These are phyloP conservation scores for Solanum ossicruentum DNA, from an alignment of 257 asterid genomes.

Conservation along the genomic window DNA sequence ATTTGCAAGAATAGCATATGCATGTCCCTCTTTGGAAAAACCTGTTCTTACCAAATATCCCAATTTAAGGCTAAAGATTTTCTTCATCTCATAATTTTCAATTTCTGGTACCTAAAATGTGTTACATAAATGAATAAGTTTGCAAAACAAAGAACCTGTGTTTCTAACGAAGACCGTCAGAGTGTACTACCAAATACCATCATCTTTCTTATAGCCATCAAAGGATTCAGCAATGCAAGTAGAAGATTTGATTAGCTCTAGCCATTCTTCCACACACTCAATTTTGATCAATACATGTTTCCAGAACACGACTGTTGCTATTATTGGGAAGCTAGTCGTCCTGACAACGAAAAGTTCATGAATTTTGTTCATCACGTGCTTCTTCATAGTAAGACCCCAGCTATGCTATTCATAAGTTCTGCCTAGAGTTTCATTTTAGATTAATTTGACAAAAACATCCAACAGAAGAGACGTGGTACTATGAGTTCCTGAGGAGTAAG, in stretches of 20 bases:
- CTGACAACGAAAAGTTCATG: background rate
- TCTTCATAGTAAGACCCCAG: background rate
- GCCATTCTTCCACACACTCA: slow-evolving; percentile 11
- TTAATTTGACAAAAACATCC: background rate
- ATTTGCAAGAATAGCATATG: no score
- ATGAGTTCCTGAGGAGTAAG: background rate
- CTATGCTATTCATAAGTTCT: slow-evolving; percentile 1
- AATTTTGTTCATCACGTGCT: slow-evolving; percentile 5
- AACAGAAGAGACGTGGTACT: background rate
- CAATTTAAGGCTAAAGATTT: no score
- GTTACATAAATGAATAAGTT: background rate
- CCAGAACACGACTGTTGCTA: background rate
- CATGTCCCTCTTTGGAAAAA: no score
- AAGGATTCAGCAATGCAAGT: background rate
- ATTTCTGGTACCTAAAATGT: background rate
- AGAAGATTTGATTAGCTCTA: slow-evolving; percentile 18
- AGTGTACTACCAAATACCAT: slow-evolving; percentile 18
- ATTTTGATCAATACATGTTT: slow-evolving; percentile 2
- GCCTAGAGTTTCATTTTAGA: background rate
- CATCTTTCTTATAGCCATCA: slow-evolving; percentile 8
- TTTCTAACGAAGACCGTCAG: background rate
- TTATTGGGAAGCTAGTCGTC: background rate
- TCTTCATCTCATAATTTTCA: no score
- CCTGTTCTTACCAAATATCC: no score
- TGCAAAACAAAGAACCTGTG: background rate